Evolutionary conservation across 768 basidiomycete species (phyloP).

Genomic region (Kwoniella europaea): DNA sequence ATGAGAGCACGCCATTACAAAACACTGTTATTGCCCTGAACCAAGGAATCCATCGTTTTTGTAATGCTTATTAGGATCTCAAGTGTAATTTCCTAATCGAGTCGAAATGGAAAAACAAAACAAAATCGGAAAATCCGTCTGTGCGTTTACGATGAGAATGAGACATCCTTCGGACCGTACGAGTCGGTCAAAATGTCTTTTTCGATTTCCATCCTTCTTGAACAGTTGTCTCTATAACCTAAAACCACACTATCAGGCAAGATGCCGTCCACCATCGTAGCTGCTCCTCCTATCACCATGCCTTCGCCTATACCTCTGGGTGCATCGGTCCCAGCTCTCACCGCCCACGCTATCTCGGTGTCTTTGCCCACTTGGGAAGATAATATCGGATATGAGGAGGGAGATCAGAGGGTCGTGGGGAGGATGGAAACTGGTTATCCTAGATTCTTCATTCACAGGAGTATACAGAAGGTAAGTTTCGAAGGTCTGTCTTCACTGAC

Average conservation of each 20-base stretch:
- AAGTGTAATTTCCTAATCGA: not conserved
- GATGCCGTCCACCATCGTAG: slow-evolving; percentile 25
- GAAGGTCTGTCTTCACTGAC: not conserved
- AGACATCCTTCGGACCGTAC: not conserved
- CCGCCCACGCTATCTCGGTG: slow-evolving; percentile 89
- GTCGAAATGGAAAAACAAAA: slow-evolving; percentile 1
- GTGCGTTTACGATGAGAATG: not conserved
- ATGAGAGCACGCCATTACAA: not conserved
- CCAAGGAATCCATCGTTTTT: not conserved
- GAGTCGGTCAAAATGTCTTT: not conserved
- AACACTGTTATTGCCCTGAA: not conserved
- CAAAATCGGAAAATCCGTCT: not conserved
- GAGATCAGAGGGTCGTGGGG: slow-evolving; percentile 75
- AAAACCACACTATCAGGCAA: not conserved
- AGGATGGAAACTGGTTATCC: slow-evolving; percentile 90
- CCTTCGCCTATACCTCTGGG: slow-evolving; percentile 50
- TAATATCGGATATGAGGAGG: slow-evolving; percentile 89
- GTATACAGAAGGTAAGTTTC: slow-evolving; percentile 75
- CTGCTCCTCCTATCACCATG: slow-evolving; percentile 22
- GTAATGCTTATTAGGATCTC: not conserved
- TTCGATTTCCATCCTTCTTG: not conserved
- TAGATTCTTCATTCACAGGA: slow-evolving; percentile 87
- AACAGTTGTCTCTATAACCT: too few species aligned
- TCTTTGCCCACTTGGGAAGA: slow-evolving; percentile 91
- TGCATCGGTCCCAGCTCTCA: slow-evolving; percentile 55